These are phyloP conservation scores for Blastomyces gilchristii DNA, from an alignment of 2,329 filamentous ascomycete species.

Conservation along the genomic window DNA sequence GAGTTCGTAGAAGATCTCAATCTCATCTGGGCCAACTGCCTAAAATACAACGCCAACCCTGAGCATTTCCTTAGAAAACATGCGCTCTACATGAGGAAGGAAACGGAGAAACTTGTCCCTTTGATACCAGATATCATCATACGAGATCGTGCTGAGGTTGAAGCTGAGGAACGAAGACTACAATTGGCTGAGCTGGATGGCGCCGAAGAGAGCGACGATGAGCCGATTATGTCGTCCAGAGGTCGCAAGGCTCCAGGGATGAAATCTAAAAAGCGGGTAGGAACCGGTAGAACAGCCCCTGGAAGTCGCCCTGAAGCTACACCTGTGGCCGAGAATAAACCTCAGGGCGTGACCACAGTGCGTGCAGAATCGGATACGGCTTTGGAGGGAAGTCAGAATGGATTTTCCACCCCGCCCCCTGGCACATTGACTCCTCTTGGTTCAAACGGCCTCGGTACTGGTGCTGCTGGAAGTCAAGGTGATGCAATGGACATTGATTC, in stretches of 20 bases:
- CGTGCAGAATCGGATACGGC: constrained; percentile 62
- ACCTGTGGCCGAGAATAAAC: constrained; percentile 41
- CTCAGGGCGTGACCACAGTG: constrained; percentile 40
- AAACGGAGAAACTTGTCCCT: constrained; percentile 91
- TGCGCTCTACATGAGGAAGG: constrained; percentile 91
- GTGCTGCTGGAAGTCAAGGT: constrained; percentile 55
- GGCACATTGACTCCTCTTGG: constrained; percentile 69
- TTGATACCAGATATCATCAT: constrained; percentile 89
- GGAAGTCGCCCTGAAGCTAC: constrained; percentile 68
- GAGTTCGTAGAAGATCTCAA: constrained; percentile 92
- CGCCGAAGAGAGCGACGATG: constrained; percentile 87
- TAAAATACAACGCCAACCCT: constrained; percentile 88
- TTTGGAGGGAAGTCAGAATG: constrained; percentile 68
- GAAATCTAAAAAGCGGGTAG: constrained; percentile 60
- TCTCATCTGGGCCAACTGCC: constrained; percentile 92
- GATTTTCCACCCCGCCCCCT: constrained; percentile 71
- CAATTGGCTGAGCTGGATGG: constrained; percentile 73
- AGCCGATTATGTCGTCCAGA: constrained; percentile 95
- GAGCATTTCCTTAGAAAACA: constrained; percentile 81
- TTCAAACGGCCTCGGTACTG: constrained; percentile 55
- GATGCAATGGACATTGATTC: constrained; percentile 85
- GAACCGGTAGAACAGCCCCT: constrained; percentile 54
- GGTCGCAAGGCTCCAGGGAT: constrained; percentile 77
- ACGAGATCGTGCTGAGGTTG: constrained; percentile 83
- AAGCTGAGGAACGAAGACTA: constrained; percentile 71